Evolutionary conservation across 164 flowering plant species (phyloP), one percentile per base, ranked within the genome.

Genomic region (Amborella trichopoda): DNA sequence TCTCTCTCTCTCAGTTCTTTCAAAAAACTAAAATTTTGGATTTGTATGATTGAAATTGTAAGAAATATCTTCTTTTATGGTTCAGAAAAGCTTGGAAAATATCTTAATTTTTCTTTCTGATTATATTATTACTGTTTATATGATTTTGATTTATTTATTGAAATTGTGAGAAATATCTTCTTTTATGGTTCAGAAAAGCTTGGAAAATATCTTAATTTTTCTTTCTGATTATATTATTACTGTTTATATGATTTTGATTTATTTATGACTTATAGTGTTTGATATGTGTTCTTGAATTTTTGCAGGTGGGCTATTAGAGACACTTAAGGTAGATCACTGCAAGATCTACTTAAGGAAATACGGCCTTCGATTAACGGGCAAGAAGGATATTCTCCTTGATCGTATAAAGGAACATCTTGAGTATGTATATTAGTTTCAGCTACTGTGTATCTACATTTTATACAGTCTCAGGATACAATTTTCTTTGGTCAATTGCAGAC

Each of bases 281-380:
- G 6, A 26, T 16, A 10, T 41, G 14, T 40, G 14, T 19, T 3
- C 11, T 19, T 50, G 19, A 18, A 27, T 19, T 22, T 28, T 48
- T 27, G 60, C 66, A 83, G 96, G 25, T 65, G 91, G 86, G 28
- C 55, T 65, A 53, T 24, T 80, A 43, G 84, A 71, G 68, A 81
- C 67, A 56, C 52, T 88, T 50, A 88, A 80, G 67, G 70, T 88
- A 11, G 86, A 83, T 1, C 71, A 83, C 34, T 83, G 94, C 54
- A 88, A 88, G 71, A 56, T 76, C 20, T 88, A 88, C 58, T 53
- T 88, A 49, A 79, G 88, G 70, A 79, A 80, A 58, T 62, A 77
- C 24, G 81, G 80, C 5, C 49, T 83, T 62, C 69, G 88, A 56
- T 56, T 78, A 55, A 81, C 76, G 0, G 96, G 94, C 14, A 87